Evolutionary conservation across 441 rosid genomes (phyloP).

Genomic region (Rhodomyrtus psidioides): DNA sequence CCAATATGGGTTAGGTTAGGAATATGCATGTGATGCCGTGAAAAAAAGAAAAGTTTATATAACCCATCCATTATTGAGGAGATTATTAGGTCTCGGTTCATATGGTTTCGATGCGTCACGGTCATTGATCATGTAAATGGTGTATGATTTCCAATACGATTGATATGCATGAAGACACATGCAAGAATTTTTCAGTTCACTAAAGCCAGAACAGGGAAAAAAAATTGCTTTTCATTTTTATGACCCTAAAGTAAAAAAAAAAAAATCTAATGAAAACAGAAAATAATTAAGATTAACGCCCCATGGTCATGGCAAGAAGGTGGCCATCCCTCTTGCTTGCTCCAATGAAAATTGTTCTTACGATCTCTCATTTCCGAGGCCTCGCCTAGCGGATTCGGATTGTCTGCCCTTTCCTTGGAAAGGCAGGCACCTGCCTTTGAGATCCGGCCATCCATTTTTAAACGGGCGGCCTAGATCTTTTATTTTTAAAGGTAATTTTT

Average conservation of each 20-base stretch:
- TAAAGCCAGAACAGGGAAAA: no score
- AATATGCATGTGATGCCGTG: not conserved
- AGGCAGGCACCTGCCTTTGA: no score
- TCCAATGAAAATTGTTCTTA: not conserved
- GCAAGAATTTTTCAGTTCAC: not conserved
- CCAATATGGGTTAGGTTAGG: not conserved
- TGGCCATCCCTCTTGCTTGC: not conserved
- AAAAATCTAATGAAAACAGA: no score
- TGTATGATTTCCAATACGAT: rapidly evolving
- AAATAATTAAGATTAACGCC: no score
- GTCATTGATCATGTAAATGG: not conserved
- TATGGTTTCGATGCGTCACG: not conserved
- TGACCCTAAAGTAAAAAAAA: not conserved
- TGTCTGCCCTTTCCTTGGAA: no score
- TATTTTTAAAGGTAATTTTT: no score
- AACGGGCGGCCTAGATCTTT: no score
- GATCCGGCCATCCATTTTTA: no score
- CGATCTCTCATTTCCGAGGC: not conserved
- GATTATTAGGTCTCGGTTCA: not conserved
- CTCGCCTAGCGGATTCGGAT: no score
- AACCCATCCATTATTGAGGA: not conserved
- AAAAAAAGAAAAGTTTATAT: not conserved
- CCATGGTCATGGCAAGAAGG: not conserved
- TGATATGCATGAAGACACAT: not conserved
- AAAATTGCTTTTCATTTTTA: not conserved